Evolutionary conservation across 768 basidiomycete species (phyloP).

Genomic region (Roridomyces roridus): DNA sequence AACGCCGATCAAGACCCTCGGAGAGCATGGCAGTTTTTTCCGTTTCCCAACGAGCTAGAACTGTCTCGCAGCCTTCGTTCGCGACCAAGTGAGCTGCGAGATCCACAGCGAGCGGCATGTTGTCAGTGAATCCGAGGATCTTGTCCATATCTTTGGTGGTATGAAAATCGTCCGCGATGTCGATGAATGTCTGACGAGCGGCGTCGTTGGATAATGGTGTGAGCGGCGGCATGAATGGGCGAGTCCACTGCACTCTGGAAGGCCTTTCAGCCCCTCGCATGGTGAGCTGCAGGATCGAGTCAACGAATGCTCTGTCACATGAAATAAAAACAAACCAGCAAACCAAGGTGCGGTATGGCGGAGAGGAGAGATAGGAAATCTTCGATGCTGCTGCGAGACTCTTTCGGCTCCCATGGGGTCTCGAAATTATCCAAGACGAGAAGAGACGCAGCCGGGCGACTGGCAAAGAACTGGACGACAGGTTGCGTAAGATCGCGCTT

Average conservation of each 20-base stretch:
- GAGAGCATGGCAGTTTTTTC: constrained; percentile 2
- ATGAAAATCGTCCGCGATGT: constrained; percentile 6
- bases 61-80: neutral
- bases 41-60: neutral
- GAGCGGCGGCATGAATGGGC: constrained; percentile 6
- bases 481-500: neutral
- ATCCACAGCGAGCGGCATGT: constrained; percentile 7
- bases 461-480: too few relatives aligned
- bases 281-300: too few relatives aligned
- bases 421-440: neutral
- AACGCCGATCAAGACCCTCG: neutral
- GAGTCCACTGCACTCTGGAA: neutral
- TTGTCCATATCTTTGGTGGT: neutral
- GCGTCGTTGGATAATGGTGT: neutral
- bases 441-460: neutral
- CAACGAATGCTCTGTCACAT: too few relatives aligned
- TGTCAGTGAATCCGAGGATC: neutral
- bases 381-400: neutral
- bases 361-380: neutral
- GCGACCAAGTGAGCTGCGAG: neutral
- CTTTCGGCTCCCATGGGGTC: neutral
- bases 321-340: too few relatives aligned
- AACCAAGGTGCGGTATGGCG: neutral
- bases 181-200: constrained; percentile 6
- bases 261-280: constrained; percentile 17